Evolutionary conservation across 345 rosid species (phyloP).

Genomic region (Zanthoxylum bungeanum): DNA sequence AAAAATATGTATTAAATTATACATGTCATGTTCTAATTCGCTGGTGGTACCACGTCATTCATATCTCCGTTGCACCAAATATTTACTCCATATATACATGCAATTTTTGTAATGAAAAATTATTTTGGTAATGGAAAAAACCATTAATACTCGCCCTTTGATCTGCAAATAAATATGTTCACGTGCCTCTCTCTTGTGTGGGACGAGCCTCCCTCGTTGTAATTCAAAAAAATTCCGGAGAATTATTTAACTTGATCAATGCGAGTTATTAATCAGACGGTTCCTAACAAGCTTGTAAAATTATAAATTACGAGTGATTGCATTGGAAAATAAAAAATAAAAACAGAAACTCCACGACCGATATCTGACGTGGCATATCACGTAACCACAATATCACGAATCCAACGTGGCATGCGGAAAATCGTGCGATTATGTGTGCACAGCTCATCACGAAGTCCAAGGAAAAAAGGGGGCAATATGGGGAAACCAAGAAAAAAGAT

Average conservation of each 20-base stretch:
- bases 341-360: not conserved
- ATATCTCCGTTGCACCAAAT: too few species aligned
- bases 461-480: not conserved
- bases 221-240: too few species aligned
- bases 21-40: too few species aligned
- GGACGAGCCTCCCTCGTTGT: not conserved
- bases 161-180: not conserved
- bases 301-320: not conserved
- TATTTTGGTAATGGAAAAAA: too few species aligned
- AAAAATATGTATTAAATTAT: too few species aligned
- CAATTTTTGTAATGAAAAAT: too few species aligned
- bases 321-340: too few species aligned
- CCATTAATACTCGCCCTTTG: too few species aligned
- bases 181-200: not conserved
- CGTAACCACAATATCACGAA: conserved; percentile 14
- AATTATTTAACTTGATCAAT: not conserved
- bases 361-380: conserved; percentile 5
- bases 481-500: not conserved
- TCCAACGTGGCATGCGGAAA: conserved; percentile 33
- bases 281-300: not conserved
- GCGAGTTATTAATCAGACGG: not conserved
- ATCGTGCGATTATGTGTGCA: conserved; percentile 12
- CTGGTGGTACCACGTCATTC: too few species aligned
- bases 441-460: not conserved
- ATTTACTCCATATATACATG: too few species aligned